Conservation (phyloP, 495 filamentous ascomycete genomes). For the Aspergillus asperescens region DNA sequence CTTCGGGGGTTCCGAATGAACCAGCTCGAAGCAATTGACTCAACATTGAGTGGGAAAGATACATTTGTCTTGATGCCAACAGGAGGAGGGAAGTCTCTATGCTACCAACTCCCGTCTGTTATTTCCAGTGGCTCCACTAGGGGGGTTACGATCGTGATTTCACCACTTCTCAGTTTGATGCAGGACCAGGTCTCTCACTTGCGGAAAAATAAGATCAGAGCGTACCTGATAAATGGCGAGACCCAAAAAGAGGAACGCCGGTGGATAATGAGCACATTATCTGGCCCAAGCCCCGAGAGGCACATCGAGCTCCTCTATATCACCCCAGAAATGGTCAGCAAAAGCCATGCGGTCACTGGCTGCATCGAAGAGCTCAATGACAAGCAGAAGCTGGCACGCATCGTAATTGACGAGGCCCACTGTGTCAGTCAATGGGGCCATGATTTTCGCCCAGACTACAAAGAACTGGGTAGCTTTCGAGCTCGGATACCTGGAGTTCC, state of each 20-base stretch:
- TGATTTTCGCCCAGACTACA: constrained; percentile 97
- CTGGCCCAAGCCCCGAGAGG: constrained; percentile 57
- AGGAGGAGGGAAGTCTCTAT: constrained; percentile 92
- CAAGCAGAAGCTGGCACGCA: constrained; percentile 67
- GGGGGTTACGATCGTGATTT: constrained; percentile 89
- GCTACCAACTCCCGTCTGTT: constrained; percentile 90
- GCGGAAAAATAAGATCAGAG: constrained; percentile 65
- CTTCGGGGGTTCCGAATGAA: constrained; percentile 83
- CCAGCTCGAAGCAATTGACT: constrained; percentile 93
- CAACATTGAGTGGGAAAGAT: constrained; percentile 80
- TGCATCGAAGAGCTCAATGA: constrained; percentile 58
- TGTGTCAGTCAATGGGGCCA: constrained; percentile 99
- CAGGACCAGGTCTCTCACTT: constrained; percentile 88
- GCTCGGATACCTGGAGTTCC: constrained; percentile 68
- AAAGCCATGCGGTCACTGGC: constrained; percentile 58
- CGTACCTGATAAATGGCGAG: constrained; percentile 74
- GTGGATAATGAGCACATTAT: constrained; percentile 55
- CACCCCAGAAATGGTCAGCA: constrained; percentile 93
- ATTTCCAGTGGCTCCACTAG: constrained; percentile 72
- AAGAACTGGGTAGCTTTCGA: constrained; percentile 69
- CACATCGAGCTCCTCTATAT: constrained; percentile 83
- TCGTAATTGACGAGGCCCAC: constrained; percentile 97
- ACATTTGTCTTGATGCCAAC: constrained; percentile 96
- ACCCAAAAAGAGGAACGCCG: constrained; percentile 49
- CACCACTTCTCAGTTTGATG: constrained; percentile 94